phyloP scores from a whole-genome alignment of 305 asterid species.

The Solanum hybrid region DNA sequence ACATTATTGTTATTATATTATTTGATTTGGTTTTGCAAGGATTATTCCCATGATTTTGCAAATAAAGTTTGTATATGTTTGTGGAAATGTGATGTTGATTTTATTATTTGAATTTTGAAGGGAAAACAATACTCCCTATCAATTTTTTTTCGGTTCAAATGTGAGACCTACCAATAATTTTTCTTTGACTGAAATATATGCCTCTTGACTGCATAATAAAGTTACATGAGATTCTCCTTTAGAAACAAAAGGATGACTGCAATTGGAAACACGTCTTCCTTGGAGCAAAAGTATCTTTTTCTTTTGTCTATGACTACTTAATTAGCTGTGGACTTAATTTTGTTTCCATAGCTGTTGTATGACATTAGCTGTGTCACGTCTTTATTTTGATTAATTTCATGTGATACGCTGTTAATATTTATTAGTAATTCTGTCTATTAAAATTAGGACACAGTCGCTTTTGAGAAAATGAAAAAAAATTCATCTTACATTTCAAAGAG shows the following conservation, averaged over 20 bases:
- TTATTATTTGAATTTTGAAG: neutral
- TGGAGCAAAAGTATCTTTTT: neutral
- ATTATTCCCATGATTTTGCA: neutral
- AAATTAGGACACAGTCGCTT: neutral
- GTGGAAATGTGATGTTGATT: neutral
- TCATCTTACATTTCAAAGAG: neutral
- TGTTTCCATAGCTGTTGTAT: neutral
- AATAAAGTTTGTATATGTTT: neutral
- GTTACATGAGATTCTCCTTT: neutral
- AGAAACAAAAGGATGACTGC: neutral
- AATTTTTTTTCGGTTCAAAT: no score
- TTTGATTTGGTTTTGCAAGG: neutral
- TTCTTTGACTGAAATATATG: neutral
- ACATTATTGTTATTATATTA: neutral
- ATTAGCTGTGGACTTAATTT: neutral
- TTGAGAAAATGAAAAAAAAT: no score
- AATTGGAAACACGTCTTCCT: neutral
- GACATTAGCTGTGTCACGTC: neutral
- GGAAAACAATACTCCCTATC: neutral
- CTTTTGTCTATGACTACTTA: neutral
- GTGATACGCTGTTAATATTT: neutral
- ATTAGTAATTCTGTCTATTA: neutral
- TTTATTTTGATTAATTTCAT: neutral
- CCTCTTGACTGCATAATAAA: neutral
- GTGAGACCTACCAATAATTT: no score